Base-by-base conservation (phyloP, 345 rosid species). In the Hypericum androsaemum region DNA sequence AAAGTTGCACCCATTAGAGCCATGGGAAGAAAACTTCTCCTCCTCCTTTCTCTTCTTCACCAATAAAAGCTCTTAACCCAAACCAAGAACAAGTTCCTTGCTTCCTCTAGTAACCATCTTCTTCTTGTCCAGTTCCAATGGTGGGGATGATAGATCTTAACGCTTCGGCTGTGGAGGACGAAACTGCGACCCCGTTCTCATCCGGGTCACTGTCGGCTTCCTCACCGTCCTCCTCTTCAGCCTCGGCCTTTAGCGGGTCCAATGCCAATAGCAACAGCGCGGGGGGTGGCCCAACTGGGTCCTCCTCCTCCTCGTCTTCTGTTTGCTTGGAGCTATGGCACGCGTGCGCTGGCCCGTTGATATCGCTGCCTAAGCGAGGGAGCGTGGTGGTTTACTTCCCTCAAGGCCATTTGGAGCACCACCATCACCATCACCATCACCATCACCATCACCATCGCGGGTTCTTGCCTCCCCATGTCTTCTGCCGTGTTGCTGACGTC, bases 271-370 rank as follows among this genome's bases (percentile, higher is more conserved):
- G 32, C 32, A 22, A 22, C 32, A 22, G 32, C 32, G 2, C 32
- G 32, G 32, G 32, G 1, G 32, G 32, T 1, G 32, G 53, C 40
- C 59, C 69, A 62, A 57, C 76, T 11, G 44, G 58, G 46, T 41
- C 37, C 17, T 51, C 52, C 64, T 60, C 81, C 15, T 64, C 59
- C 61, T 69, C 82, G 12, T 59, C 65, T 51, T 65, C 88, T 6
- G 84, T 92, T 43, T 88, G 95, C 73, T 59, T 86, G 67, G 97
- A 92, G 81, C 85, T 92, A 12, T 92, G 95, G 97, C 97, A 92
- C 55, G 99, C 99, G 44, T 92, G 99, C 67, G 97, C 97, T n/a
- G 99, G 99, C 43, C 99, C 99, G 22, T 83, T 88, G 0, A 79
- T 82, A 54, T 85, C 94, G 46, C 76, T 92, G 38, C 99, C 97